phyloP scores from a whole-genome alignment of 2,329 filamentous ascomycete species.

The Coniochaeta pulveracea region DNA sequence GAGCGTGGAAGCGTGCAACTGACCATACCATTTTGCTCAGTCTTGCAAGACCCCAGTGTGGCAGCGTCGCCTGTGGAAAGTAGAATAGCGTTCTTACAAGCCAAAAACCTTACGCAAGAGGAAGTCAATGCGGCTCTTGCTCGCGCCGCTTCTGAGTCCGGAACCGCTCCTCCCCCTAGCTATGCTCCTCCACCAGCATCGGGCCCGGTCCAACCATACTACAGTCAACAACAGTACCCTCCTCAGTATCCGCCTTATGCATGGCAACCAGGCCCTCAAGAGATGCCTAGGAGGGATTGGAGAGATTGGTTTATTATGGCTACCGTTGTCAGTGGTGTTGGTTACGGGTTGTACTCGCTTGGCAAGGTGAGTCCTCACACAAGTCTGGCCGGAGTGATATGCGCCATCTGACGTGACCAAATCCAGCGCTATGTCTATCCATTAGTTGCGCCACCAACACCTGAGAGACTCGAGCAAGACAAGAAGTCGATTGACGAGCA shows the following conservation, averaged over 20 bases:
- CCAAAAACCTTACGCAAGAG: conserved; percentile 94
- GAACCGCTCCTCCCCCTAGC: conserved; percentile 26
- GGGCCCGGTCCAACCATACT: conserved; percentile 24
- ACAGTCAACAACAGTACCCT: conserved; percentile 30
- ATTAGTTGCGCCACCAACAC: conserved; percentile 84
- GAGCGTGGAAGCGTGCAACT: background rate
- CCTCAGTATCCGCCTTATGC: conserved; percentile 36
- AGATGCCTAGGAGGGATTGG: conserved; percentile 77
- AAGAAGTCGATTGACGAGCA: conserved; percentile 87
- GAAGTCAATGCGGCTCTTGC: conserved; percentile 81
- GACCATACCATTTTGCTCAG: conserved; percentile 29
- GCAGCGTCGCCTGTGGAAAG: conserved; percentile 85
- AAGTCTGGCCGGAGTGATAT: background rate
- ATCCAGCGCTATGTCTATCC: conserved; percentile 77
- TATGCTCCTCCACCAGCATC: conserved; percentile 23
- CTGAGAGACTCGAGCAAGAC: conserved; percentile 86
- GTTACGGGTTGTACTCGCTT: conserved; percentile 79
- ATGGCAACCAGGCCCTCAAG: conserved; percentile 45
- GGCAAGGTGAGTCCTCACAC: conserved; percentile 59
- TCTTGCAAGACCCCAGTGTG: conserved; percentile 90
- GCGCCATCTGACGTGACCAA: background rate
- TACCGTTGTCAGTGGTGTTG: conserved; percentile 79
- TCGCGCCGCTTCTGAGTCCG: conserved; percentile 52
- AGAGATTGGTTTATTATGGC: conserved; percentile 99
- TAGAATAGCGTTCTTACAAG: conserved; percentile 82